Percentiles rank a stretch among this genome's conserved stretches.
Evolutionary conservation across 2,329 filamentous ascomycete genomes (phyloP).

Genomic region (Arachnopeziza araneosa): DNA sequence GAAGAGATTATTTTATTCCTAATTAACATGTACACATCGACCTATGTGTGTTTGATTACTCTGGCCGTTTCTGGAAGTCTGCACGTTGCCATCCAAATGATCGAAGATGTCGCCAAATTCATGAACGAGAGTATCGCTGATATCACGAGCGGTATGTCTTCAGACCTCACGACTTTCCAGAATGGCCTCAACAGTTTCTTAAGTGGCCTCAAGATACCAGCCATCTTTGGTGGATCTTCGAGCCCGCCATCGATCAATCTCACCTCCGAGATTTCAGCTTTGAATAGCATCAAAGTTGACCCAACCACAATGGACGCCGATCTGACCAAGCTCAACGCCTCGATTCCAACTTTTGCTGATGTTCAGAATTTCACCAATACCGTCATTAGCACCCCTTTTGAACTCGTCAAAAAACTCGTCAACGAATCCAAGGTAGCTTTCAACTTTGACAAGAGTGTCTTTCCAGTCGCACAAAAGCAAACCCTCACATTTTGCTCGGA

Average conservation of each 20-base stretch:
- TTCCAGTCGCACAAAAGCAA: slow-evolving; percentile 81
- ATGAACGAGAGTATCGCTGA: slow-evolving; percentile 49
- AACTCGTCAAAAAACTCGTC: slow-evolving; percentile 68
- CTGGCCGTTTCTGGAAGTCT: slow-evolving; percentile 76
- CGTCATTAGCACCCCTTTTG: slow-evolving; percentile 73
- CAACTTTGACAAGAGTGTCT: slow-evolving; percentile 69
- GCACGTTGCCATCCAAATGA: slow-evolving; percentile 59
- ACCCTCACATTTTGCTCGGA: slow-evolving; percentile 82
- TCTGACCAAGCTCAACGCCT: slow-evolving; percentile 66
- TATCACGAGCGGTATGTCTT: slow-evolving; percentile 41
- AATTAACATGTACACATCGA: slow-evolving; percentile 85
- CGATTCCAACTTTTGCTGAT: slow-evolving; percentile 76
- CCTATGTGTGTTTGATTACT: slow-evolving; percentile 84
- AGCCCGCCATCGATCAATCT: slow-evolving; percentile 57
- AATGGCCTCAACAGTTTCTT: slow-evolving; percentile 51
- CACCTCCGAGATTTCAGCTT: slow-evolving; percentile 53
- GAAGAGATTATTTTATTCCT: slow-evolving; percentile 86
- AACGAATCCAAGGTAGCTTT: slow-evolving; percentile 67
- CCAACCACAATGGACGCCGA: slow-evolving; percentile 62
- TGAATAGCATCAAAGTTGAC: slow-evolving; percentile 65
- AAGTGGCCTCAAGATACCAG: slow-evolving; percentile 44
- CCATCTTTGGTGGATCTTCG: slow-evolving; percentile 38
- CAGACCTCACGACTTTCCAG: slow-evolving; percentile 50
- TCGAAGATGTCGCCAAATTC: slow-evolving; percentile 53
- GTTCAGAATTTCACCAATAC: slow-evolving; percentile 76